Conservation (phyloP, 129 eudicot genomes). For the Dittrichia graveolens region DNA sequence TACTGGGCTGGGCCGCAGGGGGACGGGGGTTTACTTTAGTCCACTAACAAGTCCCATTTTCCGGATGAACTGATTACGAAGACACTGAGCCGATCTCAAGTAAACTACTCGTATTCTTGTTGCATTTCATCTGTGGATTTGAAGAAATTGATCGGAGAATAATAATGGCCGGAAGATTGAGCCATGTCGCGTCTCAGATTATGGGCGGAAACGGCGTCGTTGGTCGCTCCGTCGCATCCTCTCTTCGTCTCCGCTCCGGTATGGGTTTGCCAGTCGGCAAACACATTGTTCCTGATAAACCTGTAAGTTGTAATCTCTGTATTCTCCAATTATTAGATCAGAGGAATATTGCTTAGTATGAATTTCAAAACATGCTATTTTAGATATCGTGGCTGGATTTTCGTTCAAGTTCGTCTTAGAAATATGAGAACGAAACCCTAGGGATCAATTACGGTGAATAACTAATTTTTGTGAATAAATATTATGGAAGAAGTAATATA, state of each 20-base stretch:
- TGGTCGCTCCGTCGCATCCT: constrained; percentile 63
- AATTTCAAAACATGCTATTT: not conserved
- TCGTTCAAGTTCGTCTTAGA: not conserved
- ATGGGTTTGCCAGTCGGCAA: constrained; percentile 99
- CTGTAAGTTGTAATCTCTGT: constrained; percentile 41
- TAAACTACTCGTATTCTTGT: not conserved
- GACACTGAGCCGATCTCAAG: constrained; percentile 23
- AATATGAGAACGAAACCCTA: constrained; percentile 29
- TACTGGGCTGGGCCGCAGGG: not conserved
- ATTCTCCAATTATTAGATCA: constrained; percentile 11
- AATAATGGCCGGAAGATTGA: constrained; percentile 82
- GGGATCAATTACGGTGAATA: constrained; percentile 18
- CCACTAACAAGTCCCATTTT: constrained; percentile 10
- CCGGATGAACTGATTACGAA: not conserved
- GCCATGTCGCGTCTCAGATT: constrained; percentile 66
- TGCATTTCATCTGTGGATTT: constrained; percentile 5
- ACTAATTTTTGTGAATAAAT: not conserved
- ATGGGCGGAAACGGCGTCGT: constrained; percentile 87
- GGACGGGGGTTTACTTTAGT: not conserved
- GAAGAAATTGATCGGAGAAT: constrained; percentile 32
- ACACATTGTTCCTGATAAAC: constrained; percentile 88
- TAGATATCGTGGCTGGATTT: constrained; percentile 2
- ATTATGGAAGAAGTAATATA: not conserved
- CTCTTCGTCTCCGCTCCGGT: constrained; percentile 91
- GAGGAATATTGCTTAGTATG: not conserved